Evolutionary conservation across 2,329 filamentous ascomycete genomes (phyloP), one percentile per base, ranked within the genome.

Genomic region (Aspergillus cejpii): DNA sequence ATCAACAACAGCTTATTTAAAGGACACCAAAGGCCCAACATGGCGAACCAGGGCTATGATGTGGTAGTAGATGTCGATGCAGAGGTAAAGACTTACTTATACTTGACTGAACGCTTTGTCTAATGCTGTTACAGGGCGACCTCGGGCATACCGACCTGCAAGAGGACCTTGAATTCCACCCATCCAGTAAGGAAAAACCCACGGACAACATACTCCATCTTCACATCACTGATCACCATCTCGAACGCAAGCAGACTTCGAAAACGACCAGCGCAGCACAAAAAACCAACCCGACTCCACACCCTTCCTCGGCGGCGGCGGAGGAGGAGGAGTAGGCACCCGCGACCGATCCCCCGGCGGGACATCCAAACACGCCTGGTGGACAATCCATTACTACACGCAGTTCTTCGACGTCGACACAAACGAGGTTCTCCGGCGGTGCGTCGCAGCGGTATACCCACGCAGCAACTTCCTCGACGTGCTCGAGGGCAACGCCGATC

Each of bases 391-490:
- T 46, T 98, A 95, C 75, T 98, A 98, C 73, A 82, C 89, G 44
- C 92, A 95, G 72, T 97, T 92, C 79, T 98, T 98, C 72, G 92
- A 98, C 64, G 91, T 98, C 53, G 92, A 98, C 71, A 97, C 92
- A 1, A 83, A 80, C 48, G 87, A 92, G 42, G 90, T 98, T 15
- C 73, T 96, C 44, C 77, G 83, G 60, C 85, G 92, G 54, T 97
- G 92, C 70, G 83, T 83, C 68, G 85, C 89, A 1, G 84, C 91
- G n/a, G 73, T 97, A 29, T 95, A 85, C 68, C 92, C 92, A 37
- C 83, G 88, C 51, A 84, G 84, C 46, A 96, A 95, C 74, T 98
- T 98, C 71, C 83, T 98, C 52, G 92, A 98, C 63, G 88, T 97
- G 27, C 78, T 98, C 21, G 92, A 98, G 65, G 92, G 92, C 15